Conservation (phyloP, 768 basidiomycete species). For the Naganishia antarctica region DNA sequence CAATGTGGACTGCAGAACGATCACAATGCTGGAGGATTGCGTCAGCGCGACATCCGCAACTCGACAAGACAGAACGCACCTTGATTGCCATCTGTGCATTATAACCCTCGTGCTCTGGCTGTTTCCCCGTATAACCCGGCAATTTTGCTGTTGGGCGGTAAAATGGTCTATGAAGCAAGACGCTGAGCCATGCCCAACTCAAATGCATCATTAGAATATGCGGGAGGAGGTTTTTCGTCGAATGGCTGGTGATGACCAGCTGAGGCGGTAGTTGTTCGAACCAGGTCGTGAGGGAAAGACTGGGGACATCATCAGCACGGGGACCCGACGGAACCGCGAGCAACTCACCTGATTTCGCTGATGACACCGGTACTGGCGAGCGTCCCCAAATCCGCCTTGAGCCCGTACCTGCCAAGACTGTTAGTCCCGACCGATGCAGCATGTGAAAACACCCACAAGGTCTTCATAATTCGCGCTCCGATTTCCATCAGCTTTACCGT, state of each 20-base stretch:
- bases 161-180: constrained; percentile 41
- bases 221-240: constrained; percentile 36
- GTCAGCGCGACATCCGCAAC: not conserved
- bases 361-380: constrained; percentile 31
- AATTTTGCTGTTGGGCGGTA: constrained; percentile 35
- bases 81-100: constrained; percentile 35
- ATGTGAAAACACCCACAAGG: constrained; percentile 31
- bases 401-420: constrained; percentile 41
- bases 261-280: constrained; percentile 34
- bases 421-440: too few relatives aligned
- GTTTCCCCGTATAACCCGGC: constrained; percentile 19
- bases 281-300: constrained; percentile 38
- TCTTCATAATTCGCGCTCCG: constrained; percentile 39
- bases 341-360: constrained; percentile 38
- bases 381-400: constrained; percentile 34
- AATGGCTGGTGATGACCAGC: constrained; percentile 32
- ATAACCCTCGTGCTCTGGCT: constrained; percentile 20
- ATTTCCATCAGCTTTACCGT: constrained; percentile 41
- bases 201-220: constrained; percentile 43
- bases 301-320: not conserved
- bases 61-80: constrained; percentile 20
- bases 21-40: constrained; percentile 32
- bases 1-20: constrained; percentile 32
- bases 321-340: not conserved
- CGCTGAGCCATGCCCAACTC: constrained; percentile 37